These are phyloP conservation scores for Wallemia ichthyophaga DNA, from an alignment of 1,284 basidiomycete genomes.

Conservation along the genomic window DNA sequence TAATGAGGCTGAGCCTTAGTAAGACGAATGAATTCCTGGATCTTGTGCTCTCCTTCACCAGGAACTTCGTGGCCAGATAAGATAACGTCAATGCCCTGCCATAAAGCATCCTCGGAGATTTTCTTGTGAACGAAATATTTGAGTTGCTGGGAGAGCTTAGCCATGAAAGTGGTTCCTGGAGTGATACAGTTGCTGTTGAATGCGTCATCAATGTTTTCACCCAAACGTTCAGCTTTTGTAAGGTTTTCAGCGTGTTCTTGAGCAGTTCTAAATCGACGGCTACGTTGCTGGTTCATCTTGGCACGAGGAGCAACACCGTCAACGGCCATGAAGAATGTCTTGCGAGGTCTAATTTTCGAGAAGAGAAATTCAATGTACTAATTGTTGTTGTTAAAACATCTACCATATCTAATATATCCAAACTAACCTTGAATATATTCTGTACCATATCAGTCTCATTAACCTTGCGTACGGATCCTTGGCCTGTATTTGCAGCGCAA, in stretches of 20 bases:
- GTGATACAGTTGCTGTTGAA: constrained; percentile 99
- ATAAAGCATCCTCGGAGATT: constrained; percentile 77
- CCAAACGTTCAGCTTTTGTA: constrained; percentile 58
- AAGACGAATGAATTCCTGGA: constrained; percentile 94
- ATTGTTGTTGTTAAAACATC: not conserved
- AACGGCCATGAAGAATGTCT: constrained; percentile 88
- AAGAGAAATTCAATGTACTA: constrained; percentile 84
- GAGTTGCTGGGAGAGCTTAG: constrained; percentile 57
- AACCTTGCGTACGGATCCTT: not conserved
- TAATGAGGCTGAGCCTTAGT: constrained; percentile 83
- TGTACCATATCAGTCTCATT: not conserved
- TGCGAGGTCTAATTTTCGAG: constrained; percentile 86
- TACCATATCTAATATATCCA: too few relatives aligned
- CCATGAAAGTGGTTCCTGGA: constrained; percentile 89
- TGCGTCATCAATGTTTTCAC: constrained; percentile 67
- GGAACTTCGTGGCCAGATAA: constrained; percentile 91
- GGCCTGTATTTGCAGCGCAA: not conserved
- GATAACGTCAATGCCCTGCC: constrained; percentile 72
- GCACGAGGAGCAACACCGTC: constrained; percentile 94
- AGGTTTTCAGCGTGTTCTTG: constrained; percentile 66
- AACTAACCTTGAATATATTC: not conserved
- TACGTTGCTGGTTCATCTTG: constrained; percentile 98
- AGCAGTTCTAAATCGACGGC: constrained; percentile 74
- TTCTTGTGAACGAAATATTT: constrained; percentile 94
- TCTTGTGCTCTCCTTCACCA: constrained; percentile 98